Percentiles rank a stretch among this genome's conserved stretches.
Conservation (phyloP, 2,329 filamentous ascomycete species). For the Ophiostoma himal-ulmi region DNA sequence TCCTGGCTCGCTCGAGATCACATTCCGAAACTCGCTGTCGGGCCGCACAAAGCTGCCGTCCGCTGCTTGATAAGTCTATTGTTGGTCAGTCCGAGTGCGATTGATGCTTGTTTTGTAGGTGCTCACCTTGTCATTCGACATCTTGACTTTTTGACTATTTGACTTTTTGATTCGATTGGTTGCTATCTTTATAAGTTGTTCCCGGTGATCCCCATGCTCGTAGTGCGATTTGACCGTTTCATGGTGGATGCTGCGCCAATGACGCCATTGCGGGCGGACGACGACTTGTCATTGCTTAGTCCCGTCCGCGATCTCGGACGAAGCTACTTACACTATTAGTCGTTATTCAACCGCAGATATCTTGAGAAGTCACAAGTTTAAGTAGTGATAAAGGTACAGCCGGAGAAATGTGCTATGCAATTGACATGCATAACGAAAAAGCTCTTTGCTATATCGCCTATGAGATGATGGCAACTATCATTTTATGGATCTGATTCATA, state of each 20-base stretch:
- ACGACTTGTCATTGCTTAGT: background rate
- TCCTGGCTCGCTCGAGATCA: slow-evolving; percentile 46
- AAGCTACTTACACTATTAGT: background rate
- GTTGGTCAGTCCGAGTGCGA: background rate
- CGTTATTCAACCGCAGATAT: too few relatives aligned
- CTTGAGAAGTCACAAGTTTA: too few relatives aligned
- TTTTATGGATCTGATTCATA: too few relatives aligned
- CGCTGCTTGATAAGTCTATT: slow-evolving; percentile 17
- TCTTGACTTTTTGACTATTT: background rate
- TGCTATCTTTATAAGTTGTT: background rate
- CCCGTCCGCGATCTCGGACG: background rate
- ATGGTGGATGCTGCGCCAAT: background rate
- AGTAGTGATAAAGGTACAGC: too few relatives aligned
- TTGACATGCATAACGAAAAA: too few relatives aligned
- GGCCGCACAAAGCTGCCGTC: slow-evolving; percentile 48
- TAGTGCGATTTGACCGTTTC: background rate
- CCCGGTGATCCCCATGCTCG: too few relatives aligned
- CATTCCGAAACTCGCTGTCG: slow-evolving; percentile 50
- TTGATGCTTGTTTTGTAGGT: background rate
- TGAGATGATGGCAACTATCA: too few relatives aligned
- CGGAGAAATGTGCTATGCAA: too few relatives aligned
- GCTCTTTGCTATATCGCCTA: too few relatives aligned
- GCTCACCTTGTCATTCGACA: slow-evolving; percentile 1
- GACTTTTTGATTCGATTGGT: background rate
- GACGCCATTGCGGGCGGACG: background rate